Conservation (phyloP, 352 stramenopile species). For the Globisporangium rhizosaccharum region DNA sequence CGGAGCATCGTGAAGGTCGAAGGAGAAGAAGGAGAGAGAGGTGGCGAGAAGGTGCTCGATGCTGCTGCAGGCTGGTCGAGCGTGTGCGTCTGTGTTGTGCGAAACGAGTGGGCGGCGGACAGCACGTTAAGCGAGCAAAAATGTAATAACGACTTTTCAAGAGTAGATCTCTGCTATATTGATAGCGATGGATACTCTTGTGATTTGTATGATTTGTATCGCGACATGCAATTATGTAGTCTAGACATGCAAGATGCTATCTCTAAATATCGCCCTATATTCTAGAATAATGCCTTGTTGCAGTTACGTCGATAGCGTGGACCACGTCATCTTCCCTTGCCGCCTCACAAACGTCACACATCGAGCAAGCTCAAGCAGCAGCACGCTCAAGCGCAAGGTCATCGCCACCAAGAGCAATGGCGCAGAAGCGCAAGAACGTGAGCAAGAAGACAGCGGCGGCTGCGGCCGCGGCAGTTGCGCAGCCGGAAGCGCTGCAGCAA, state of each 20-base stretch:
- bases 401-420: neutral
- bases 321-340: neutral
- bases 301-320: neutral
- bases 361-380: neutral
- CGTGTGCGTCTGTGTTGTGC: neutral
- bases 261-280: neutral
- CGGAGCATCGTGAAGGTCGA: slow-evolving; percentile 39
- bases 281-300: slow-evolving; percentile 1
- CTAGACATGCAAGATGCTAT: neutral
- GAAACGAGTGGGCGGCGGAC: slow-evolving; percentile 12
- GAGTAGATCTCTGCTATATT: neutral
- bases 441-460: slow-evolving; percentile 11
- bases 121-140: neutral
- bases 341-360: neutral
- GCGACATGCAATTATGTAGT: neutral
- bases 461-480: slow-evolving; percentile 7
- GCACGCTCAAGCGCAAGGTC: neutral
- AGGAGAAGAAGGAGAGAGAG: neutral
- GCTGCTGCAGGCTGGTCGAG: neutral
- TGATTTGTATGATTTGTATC: neutral
- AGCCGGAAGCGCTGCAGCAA: slow-evolving; percentile 44
- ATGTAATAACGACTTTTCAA: neutral
- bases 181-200: neutral
- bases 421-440: slow-evolving; percentile 10
- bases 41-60: neutral